Evolutionary conservation across 371 early-diverging fungal genomes (phyloP), one percentile per base, ranked within the genome.

Genomic region (Saksenaea vasiformis): DNA sequence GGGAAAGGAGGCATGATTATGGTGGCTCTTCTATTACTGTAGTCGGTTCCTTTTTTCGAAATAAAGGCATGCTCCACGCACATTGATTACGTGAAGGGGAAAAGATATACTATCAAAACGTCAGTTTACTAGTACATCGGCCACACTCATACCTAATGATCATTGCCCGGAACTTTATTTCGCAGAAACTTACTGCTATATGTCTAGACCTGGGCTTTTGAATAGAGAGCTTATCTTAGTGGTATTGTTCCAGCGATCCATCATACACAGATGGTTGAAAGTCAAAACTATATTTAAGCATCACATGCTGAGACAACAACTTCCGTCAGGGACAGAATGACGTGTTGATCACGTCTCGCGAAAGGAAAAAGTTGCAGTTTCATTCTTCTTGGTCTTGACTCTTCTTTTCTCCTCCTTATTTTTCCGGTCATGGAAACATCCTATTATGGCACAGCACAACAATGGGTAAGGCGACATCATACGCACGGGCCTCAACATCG

Each of bases 341-440:
- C 51, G 51, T 47, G 51, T 47, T 7, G 22, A 22, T 47, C 51
- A 47, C 24, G 24, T 17, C 24, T 17, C 5, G 51, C 5, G 17
- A n/a, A 47, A 47, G 51, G 24, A 47, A 47, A 5, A 5, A 17
- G 51, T 17, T 31, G 31, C 2, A 31, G 51, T 47, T 47, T 47
- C 51, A 47, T 47, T 2, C 28, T 44, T 14, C 34, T 31, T n/a
- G 17, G 4, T 58, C 39, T 14, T 38, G 19, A 35, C 19, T 22
- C 38, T 27, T 47, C n/a, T 61, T 37, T 27, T 14, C 26, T 37
- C 37, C 39, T 62, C 54, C 37, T 62, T 11, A 39, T 24, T 39
- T 36, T 43, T 19, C 14, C 17, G 3, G 4, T 37, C 34, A 37
- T 31, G 55, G 22, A 39, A 22, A 19, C 17, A 13, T 39, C n/a